phyloP scores from a whole-genome alignment of 2,329 filamentous ascomycete genomes.

The Ophiostoma pallidulum region DNA sequence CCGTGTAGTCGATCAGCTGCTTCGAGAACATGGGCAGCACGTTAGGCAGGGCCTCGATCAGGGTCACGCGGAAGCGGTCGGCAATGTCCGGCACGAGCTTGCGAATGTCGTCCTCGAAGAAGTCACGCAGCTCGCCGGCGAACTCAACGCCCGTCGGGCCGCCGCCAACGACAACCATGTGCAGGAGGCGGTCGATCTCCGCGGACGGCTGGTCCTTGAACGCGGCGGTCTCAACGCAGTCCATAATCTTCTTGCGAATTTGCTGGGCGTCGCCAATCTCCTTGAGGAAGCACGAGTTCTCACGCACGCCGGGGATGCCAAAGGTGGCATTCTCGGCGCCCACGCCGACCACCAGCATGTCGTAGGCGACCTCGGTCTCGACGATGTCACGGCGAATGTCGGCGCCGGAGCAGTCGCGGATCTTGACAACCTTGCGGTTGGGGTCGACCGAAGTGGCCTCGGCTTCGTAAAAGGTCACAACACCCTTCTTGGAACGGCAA shows the following conservation, averaged over 20 bases:
- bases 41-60: constrained; percentile 94
- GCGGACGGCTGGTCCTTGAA: constrained; percentile 91
- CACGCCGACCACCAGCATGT: constrained; percentile 96
- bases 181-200: constrained; percentile 86
- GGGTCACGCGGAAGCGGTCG: constrained; percentile 91
- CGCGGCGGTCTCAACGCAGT: constrained; percentile 95
- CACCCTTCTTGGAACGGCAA: constrained; percentile 84
- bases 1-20: constrained; percentile 98
- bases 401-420: constrained; percentile 87
- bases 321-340: constrained; percentile 98
- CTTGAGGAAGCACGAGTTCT: constrained; percentile 97
- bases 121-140: constrained; percentile 94
- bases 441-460: constrained; percentile 94
- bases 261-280: constrained; percentile 93
- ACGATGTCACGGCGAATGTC: constrained; percentile 77
- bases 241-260: constrained; percentile 99
- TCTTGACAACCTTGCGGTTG: constrained; percentile 76
- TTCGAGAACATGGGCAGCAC: constrained; percentile 98
- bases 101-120: constrained; percentile 96
- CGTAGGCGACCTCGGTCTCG: constrained; percentile 86
- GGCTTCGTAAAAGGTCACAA: constrained; percentile 95
- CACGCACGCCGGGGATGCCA: constrained; percentile 88
- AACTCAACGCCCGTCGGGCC: constrained; percentile 97
- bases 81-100: constrained; percentile 96
- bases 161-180: constrained; percentile 95